Evolutionary conservation across 1,284 basidiomycete genomes (phyloP), one percentile per base, ranked within the genome.

Genomic region (Cryptococcus floricola): DNA sequence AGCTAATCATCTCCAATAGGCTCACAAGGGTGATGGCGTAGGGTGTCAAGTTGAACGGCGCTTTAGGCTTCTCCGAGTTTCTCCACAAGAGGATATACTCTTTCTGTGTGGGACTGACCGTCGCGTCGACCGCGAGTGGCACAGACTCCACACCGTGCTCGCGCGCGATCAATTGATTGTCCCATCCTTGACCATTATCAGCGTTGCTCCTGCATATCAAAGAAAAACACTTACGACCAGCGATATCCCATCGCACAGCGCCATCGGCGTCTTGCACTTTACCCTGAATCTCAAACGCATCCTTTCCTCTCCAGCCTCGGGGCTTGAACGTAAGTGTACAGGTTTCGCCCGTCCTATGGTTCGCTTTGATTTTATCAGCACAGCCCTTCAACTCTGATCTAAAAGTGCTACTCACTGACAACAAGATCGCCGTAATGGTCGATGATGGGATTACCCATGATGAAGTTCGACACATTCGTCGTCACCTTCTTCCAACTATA

Each of bases 381-480:
- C 23, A 45, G 25, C 16, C 27, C 25, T 28, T 37, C 28, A 27
- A 49, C 10, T 16, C 41, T 28, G 42, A 37, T 27, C 5, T 14
- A 42, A 39, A 51, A 16, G 23, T 23, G 19, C 14, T 13, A 66
- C 67, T 43, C 5, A 84, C 87, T 78, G 67, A 95, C 89, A 56
- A 85, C 83, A 86, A 96, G 91, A 68, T 96, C 89, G 19, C 93
- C 94, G 68, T 95, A 97, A 80, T 98, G 95, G 73, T 98, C 95
- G 62, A 98, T 98, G 25, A 91, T 90, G 1, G 93, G 92, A 25
- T 84, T 86, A 6, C 94, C 95, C 42, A 95, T 82, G 64, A 98
- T 92, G 70, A 98, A 98, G 28, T 93, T 93, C 9, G 91, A 94
- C 7, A 96, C 83, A 61, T 87, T 90, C 28, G 92, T 94, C 12